Base-by-base conservation (phyloP, 495 filamentous ascomycete species). In the Chaetomium cochliodes region DNA sequence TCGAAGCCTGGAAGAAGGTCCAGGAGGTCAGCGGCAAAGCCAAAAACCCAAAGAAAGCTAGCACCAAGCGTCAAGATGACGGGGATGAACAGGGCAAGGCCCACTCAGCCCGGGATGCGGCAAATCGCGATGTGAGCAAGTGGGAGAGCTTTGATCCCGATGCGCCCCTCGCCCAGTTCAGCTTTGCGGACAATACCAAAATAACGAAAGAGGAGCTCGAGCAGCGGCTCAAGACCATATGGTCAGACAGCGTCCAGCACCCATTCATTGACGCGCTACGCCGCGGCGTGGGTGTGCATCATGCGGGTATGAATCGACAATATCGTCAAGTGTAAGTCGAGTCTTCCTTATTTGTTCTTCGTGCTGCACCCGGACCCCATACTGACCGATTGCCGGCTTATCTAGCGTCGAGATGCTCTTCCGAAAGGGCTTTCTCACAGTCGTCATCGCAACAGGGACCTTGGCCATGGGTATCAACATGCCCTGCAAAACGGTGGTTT, bases 401-500 rank as follows among this genome's bases (percentile, higher is more conserved):
- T 52, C 18, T 25, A 52, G 50, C 1, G 86, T 88, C 16, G 88
- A 90, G 69, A 87, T 89, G 68, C 76, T 92, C 0, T 93, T 92
- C 73, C 82, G 90, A 15, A 89, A 85, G 69, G 88, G 90, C 0
- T 92, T 79, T 65, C 76, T 92, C 12, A 79, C 86, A 5, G 86
- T 90, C n/a, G 84, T 92, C 12, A 82, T 92, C 51, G 90, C 90
- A 0, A 93, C 90, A 13, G 90, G 90, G 0, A 92, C 89, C 0
- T 79, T 92, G 15, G 85, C 85, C 41, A 76, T 93, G 25, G 90
- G 90, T 73, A 90, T 93, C 76, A 93, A 92, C 64, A 92, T 92
- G 90, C 90, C 90, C 23, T 92, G 90, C 69, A 89, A 89, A 67
- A 93, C 90, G 1, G 88, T 92, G 11, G 84, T 92, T 6, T 93